Percentiles rank a stretch among this genome's conserved stretches.
These are phyloP conservation scores for Xylaria digitata DNA, from an alignment of 2,329 filamentous ascomycete species.

Conservation along the genomic window DNA sequence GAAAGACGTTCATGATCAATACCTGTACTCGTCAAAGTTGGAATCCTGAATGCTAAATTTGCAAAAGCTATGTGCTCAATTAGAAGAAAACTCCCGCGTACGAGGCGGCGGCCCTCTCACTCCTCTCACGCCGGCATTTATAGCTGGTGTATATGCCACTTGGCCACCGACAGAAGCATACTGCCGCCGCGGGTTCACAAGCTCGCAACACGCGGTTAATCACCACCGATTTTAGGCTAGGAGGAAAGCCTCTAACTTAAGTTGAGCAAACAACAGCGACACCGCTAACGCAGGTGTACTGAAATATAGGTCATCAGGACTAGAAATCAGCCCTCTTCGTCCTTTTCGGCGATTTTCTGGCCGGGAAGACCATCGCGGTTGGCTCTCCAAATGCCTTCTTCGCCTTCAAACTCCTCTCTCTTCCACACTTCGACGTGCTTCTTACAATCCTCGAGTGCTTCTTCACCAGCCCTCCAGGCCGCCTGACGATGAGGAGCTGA, in stretches of 20 bases:
- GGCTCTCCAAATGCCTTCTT: conserved; percentile 85
- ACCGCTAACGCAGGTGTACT: too few relatives aligned
- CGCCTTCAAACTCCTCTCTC: conserved; percentile 84
- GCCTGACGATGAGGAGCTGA: conserved; percentile 84
- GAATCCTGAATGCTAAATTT: not conserved
- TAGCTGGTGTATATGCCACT: not conserved
- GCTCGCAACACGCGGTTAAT: not conserved
- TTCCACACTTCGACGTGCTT: conserved; percentile 95
- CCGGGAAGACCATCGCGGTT: conserved; percentile 80
- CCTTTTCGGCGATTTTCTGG: conserved; percentile 53
- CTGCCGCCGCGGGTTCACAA: not conserved
- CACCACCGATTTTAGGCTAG: not conserved
- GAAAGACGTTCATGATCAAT: not conserved
- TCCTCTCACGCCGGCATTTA: not conserved
- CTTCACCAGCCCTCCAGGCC: conserved; percentile 89
- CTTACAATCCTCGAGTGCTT: conserved; percentile 89
- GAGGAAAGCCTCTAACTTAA: not conserved
- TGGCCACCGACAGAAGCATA: not conserved
- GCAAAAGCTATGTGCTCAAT: not conserved
- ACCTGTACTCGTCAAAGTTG: not conserved
- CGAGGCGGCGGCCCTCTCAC: not conserved
- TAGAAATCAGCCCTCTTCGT: conserved; percentile 4
- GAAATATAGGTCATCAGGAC: not conserved
- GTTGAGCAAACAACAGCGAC: not conserved
- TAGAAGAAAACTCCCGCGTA: conserved; percentile 3